Conservation (phyloP, 768 basidiomycete genomes). For the Lepiota subincarnata region DNA sequence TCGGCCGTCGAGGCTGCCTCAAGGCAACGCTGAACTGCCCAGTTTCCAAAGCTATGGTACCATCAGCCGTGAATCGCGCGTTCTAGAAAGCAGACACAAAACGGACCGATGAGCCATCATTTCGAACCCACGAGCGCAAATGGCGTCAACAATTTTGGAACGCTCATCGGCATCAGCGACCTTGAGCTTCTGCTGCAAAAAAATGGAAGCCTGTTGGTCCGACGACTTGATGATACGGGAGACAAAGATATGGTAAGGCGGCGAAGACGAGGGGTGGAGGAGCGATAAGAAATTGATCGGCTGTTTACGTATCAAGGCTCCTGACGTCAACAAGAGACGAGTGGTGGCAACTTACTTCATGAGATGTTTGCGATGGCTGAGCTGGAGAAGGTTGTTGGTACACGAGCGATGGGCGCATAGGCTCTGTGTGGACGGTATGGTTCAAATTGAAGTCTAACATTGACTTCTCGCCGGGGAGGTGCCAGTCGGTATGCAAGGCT, state of each 20-base stretch:
- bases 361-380: constrained; percentile 25
- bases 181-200: constrained; percentile 87
- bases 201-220: constrained; percentile 88
- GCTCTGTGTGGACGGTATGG: constrained; percentile 21
- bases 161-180: constrained; percentile 77
- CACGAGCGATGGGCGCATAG: constrained; percentile 24
- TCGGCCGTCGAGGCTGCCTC: constrained; percentile 74
- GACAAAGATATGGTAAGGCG: constrained; percentile 80
- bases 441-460: constrained; percentile 24
- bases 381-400: constrained; percentile 25
- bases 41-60: constrained; percentile 73
- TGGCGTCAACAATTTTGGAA: constrained; percentile 82
- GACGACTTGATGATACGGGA: constrained; percentile 84
- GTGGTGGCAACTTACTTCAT: constrained; percentile 45
- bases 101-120: constrained; percentile 87
- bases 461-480: constrained; percentile 32
- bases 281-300: constrained; percentile 88
- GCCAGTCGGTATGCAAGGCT: constrained; percentile 39
- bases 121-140: constrained; percentile 78
- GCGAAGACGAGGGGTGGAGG: constrained; percentile 80
- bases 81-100: neutral
- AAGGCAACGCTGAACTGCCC: constrained; percentile 85
- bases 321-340: constrained; percentile 16
- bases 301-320: constrained; percentile 34
- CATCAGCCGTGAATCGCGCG: constrained; percentile 7